These are phyloP conservation scores for Aspergillus indologenus DNA, from an alignment of 495 filamentous ascomycete genomes.

Conservation along the genomic window DNA sequence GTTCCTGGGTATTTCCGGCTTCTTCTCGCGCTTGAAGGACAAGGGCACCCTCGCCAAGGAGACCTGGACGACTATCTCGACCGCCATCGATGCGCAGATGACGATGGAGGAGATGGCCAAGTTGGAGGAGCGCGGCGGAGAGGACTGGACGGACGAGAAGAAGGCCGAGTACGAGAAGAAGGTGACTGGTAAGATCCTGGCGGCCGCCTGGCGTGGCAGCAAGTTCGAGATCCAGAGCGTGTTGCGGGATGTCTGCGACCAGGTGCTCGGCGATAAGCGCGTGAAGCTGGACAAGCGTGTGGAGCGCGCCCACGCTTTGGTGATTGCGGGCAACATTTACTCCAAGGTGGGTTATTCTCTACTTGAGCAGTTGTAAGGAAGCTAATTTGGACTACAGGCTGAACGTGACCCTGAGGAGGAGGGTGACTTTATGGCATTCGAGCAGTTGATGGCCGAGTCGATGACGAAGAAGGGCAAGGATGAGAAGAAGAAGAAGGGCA, in stretches of 20 bases:
- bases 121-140: constrained; percentile 89
- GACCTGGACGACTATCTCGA: constrained; percentile 95
- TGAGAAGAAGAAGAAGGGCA: constrained; percentile 69
- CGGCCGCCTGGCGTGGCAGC: constrained; percentile 93
- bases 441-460: constrained; percentile 95
- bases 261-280: constrained; percentile 71
- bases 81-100: constrained; percentile 96
- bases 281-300: constrained; percentile 79
- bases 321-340: constrained; percentile 85
- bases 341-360: constrained; percentile 60
- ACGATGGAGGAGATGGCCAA: constrained; percentile 99
- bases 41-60: constrained; percentile 96
- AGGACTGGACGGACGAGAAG: constrained; percentile 98
- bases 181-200: constrained; percentile 98
- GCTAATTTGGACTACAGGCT: constrained; percentile 54
- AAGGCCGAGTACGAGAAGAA: constrained; percentile 92
- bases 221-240: constrained; percentile 99
- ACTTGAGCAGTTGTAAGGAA: neutral
- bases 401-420: constrained; percentile 91
- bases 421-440: constrained; percentile 97
- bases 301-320: constrained; percentile 84
- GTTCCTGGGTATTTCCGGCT: constrained; percentile 92
- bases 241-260: constrained; percentile 80
- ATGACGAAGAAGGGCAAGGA: constrained; percentile 85
- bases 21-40: constrained; percentile 91